These are phyloP conservation scores for Cystobasidiaceae sp. DNA, from an alignment of 1,284 basidiomycete genomes.

Conservation along the genomic window DNA sequence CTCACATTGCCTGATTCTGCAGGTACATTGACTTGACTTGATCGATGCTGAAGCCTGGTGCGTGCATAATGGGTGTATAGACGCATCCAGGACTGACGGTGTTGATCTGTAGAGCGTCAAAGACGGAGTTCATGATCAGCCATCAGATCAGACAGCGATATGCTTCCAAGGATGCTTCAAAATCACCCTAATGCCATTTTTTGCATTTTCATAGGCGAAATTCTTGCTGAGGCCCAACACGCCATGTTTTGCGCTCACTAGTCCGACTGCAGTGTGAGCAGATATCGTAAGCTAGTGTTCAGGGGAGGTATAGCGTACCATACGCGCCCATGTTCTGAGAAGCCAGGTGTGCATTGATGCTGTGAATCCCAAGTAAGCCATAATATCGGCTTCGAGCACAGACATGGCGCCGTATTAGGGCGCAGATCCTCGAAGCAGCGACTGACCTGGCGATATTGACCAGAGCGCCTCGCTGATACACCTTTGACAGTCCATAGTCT, in stretches of 20 bases:
- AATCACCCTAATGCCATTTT: neutral
- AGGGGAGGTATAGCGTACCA: neutral
- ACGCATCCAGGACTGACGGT: slow-evolving; percentile 16
- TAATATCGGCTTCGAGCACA: too few relatives aligned
- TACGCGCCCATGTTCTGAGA: slow-evolving; percentile 1
- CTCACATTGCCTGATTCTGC: slow-evolving; percentile 5
- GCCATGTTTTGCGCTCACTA: slow-evolving; percentile 10
- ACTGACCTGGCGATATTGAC: slow-evolving; percentile 17
- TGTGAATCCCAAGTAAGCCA: too few relatives aligned
- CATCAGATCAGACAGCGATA: neutral
- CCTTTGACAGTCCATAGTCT: neutral
- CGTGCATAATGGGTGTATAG: slow-evolving; percentile 20
- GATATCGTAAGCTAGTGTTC: neutral
- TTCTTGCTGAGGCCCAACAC: slow-evolving; percentile 15
- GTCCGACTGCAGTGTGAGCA: slow-evolving; percentile 2
- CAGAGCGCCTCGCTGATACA: slow-evolving; percentile 15
- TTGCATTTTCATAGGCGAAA: slow-evolving; percentile 1
- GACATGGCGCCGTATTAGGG: too few relatives aligned
- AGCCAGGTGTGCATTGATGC: slow-evolving; percentile 1
- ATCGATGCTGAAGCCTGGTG: neutral
- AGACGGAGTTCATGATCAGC: neutral
- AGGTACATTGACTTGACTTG: neutral
- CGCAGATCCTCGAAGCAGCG: neutral
- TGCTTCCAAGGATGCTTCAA: neutral
- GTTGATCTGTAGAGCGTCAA: neutral